Conservation (phyloP, 768 basidiomycete genomes). For the Suillus brevipes region DNA sequence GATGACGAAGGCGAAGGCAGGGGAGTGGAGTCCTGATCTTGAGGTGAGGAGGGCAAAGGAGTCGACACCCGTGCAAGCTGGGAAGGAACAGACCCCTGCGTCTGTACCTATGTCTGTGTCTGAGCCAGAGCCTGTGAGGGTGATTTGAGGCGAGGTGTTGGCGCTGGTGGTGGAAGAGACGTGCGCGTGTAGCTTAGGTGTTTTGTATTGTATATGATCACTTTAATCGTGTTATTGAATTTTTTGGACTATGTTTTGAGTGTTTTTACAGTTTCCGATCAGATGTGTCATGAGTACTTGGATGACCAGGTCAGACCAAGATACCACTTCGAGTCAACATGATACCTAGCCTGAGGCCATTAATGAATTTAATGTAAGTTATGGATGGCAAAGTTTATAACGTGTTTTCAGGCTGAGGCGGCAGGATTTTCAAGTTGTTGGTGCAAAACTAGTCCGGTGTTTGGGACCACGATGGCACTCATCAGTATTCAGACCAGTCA, state of each 20-base stretch:
- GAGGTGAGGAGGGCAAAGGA: background rate
- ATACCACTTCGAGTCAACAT: no score
- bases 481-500: no score
- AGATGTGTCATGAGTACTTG: background rate
- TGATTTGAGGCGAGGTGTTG: background rate
- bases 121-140: background rate
- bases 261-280: background rate
- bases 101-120: background rate
- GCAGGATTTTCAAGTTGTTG: no score
- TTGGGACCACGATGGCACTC: no score
- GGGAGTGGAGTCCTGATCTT: background rate
- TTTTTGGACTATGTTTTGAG: background rate
- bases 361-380: no score
- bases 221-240: background rate
- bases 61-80: background rate
- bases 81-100: background rate
- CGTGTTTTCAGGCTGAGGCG: no score
- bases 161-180: background rate
- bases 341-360: no score
- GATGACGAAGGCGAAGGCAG: conserved; percentile 21
- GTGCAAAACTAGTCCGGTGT: no score
- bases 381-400: no score
- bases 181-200: background rate
- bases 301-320: no score
- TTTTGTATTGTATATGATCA: background rate